Percentiles rank a stretch among this genome's conserved stretches.
phyloP scores from a whole-genome alignment of 2,329 filamentous ascomycete species.

The Colletotrichum sp. region DNA sequence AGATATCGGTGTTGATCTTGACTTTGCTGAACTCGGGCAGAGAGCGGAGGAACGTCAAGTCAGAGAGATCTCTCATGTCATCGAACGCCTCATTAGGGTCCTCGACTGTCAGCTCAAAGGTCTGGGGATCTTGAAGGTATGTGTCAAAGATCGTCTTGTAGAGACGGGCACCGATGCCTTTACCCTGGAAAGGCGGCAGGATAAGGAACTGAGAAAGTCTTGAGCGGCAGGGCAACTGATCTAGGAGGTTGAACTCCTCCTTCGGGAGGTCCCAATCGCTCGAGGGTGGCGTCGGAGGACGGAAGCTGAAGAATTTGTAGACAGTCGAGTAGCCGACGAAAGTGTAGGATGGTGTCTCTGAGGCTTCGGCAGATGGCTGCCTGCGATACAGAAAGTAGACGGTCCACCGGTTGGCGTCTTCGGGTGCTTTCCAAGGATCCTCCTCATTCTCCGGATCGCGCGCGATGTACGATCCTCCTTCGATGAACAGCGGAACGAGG shows the following conservation, averaged over 20 bases:
- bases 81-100: slow-evolving; percentile 91
- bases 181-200: slow-evolving; percentile 83
- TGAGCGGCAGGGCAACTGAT: slow-evolving; percentile 74
- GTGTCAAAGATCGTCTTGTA: slow-evolving; percentile 80
- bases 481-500: slow-evolving; percentile 85
- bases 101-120: slow-evolving; percentile 88
- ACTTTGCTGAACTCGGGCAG: slow-evolving; percentile 63
- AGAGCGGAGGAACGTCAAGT: slow-evolving; percentile 68
- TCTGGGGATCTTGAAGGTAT: slow-evolving; percentile 70
- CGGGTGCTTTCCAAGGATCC: slow-evolving; percentile 20
- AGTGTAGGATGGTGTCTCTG: slow-evolving; percentile 67
- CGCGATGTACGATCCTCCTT: slow-evolving; percentile 82
- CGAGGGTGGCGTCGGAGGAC: slow-evolving; percentile 48
- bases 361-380: slow-evolving; percentile 44
- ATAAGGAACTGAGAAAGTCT: slow-evolving; percentile 94
- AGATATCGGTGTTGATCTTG: slow-evolving; percentile 56
- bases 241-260: slow-evolving; percentile 52
- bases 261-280: slow-evolving; percentile 51
- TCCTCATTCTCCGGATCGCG: slow-evolving; percentile 46
- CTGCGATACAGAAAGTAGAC: slow-evolving; percentile 87
- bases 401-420: slow-evolving; percentile 82
- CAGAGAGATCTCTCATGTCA: slow-evolving; percentile 76
- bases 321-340: slow-evolving; percentile 91
- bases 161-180: slow-evolving; percentile 78
- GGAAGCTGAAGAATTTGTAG: slow-evolving; percentile 81